Evolutionary conservation across 441 rosid species (phyloP), one percentile per base, ranked within the genome.

Genomic region (Bruguiera hainesii): DNA sequence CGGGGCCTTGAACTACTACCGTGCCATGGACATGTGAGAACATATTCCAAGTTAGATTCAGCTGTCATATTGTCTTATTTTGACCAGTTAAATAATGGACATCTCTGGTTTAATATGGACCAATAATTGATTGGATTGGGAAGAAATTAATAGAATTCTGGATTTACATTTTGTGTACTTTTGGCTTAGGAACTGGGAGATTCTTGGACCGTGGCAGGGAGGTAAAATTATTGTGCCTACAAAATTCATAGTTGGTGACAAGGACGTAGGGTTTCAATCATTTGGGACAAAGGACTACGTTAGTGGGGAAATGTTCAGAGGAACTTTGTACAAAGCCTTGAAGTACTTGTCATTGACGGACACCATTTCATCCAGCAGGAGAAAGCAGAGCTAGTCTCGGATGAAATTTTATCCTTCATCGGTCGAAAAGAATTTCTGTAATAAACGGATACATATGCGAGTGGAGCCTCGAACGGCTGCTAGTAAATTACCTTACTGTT

Each of bases 111-210:
- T 39, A 10, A 39, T 39, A 11, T 39, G 48, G 48, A 39, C 48
- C 15, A 39, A 39, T 39, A 39, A 39, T 39, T 13, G 18, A 39
- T 10, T 11, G 48, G 16, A 35, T 35, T 8, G 1, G 39, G 13
- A 39, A 13, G 48, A 39, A 39, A 39, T 39, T 39, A 39, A 39
- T 16, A 39, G 48, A 39, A 39, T 39, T 39, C 48, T 39, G 48
- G 48, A 3, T 3, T 39, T 39, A 3, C 15, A 2, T 39, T 13
- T 39, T 11, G 16, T 39, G 48, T 11, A 0, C 4, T 11, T 39
- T 39, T 11, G 48, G 48, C 15, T 16, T 30, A 81, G 88, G 84
- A 83, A 80, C 16, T 83, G 87, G 86, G 83, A 82, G 77, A 76
- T 79, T 29, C 56, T 74, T 8, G 85, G 73, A 39, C 71, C 81